Evolutionary conservation across 2,329 filamentous ascomycete genomes (phyloP).

Genomic region (Claviceps capensis): DNA sequence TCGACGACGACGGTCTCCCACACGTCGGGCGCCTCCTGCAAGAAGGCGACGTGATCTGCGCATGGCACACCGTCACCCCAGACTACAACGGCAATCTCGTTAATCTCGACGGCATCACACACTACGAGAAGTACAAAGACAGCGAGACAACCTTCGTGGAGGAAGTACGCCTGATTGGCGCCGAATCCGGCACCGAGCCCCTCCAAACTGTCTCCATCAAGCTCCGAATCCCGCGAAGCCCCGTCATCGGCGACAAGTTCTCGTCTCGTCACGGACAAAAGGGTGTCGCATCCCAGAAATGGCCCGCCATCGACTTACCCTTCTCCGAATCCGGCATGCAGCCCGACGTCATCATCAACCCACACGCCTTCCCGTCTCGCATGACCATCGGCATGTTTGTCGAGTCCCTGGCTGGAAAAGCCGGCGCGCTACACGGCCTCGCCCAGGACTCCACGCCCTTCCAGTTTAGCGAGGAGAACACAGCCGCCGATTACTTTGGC

Average conservation of each 20-base stretch:
- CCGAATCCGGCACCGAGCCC: constrained; percentile 69
- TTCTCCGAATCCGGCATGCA: constrained; percentile 95
- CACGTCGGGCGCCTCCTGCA: constrained; percentile 63
- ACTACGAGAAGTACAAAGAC: constrained; percentile 92
- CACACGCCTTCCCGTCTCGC: constrained; percentile 95
- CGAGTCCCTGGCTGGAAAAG: constrained; percentile 90
- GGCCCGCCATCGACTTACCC: constrained; percentile 87
- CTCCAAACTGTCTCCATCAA: constrained; percentile 86
- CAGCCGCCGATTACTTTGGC: constrained; percentile 87
- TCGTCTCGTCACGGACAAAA: constrained; percentile 97
- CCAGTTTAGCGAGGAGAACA: constrained; percentile 84
- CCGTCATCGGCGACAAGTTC: constrained; percentile 96
- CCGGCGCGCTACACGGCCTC: constrained; percentile 86
- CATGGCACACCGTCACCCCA: constrained; percentile 75
- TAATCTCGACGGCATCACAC: constrained; percentile 75
- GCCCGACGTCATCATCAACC: constrained; percentile 97
- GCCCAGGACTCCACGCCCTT: constrained; percentile 94
- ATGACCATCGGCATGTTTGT: constrained; percentile 99
- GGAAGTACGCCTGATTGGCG: constrained; percentile 81
- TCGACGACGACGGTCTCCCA: constrained; percentile 83
- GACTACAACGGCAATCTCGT: constrained; percentile 66
- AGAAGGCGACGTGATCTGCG: constrained; percentile 74
- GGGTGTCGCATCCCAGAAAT: constrained; percentile 91
- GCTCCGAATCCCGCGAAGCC: constrained; percentile 77
- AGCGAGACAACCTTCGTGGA: constrained; percentile 78